These are phyloP conservation scores for Senecio squalidus DNA, from an alignment of 140 eudicot species.

Conservation along the genomic window DNA sequence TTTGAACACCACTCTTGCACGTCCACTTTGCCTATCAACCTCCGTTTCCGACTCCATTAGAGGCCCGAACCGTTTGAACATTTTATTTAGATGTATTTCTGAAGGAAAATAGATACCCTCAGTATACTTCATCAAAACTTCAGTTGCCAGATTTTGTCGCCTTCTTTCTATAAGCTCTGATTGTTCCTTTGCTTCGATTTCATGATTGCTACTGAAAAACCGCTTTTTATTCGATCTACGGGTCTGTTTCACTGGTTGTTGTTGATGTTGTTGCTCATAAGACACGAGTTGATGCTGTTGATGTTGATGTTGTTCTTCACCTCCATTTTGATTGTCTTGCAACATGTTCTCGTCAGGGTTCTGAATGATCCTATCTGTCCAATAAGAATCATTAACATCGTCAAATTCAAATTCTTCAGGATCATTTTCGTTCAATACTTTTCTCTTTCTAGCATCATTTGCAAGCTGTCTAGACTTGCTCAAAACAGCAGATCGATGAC, in stretches of 20 bases:
- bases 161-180: conserved; percentile 36
- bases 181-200: conserved; percentile 33
- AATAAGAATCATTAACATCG: conserved; percentile 78
- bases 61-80: conserved; percentile 83
- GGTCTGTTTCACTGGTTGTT: conserved; percentile 32
- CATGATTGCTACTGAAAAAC: conserved; percentile 33
- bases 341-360: conserved; percentile 57
- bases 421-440: conserved; percentile 31
- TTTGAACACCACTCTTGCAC: conserved; percentile 83
- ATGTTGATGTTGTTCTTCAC: conserved; percentile 23
- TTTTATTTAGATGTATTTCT: conserved; percentile 54
- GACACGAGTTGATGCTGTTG: conserved; percentile 23
- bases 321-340: conserved; percentile 42
- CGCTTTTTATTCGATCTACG: conserved; percentile 54
- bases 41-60: conserved; percentile 86
- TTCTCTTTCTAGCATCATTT: conserved; percentile 48
- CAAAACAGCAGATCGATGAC: conserved; percentile 46
- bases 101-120: conserved; percentile 63
- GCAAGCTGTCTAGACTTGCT: conserved; percentile 23
- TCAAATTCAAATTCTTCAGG: conserved; percentile 71
- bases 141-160: conserved; percentile 56
- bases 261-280: conserved; percentile 16
- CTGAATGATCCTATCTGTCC: conserved; percentile 81
- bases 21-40: conserved; percentile 48
- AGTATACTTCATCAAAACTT: conserved; percentile 58